A percentile compares a stretch with the other conserved stretches of the same genome.
phyloP scores from a whole-genome alignment of 2,329 filamentous ascomycete genomes.

The Aspergillus chevalieri region DNA sequence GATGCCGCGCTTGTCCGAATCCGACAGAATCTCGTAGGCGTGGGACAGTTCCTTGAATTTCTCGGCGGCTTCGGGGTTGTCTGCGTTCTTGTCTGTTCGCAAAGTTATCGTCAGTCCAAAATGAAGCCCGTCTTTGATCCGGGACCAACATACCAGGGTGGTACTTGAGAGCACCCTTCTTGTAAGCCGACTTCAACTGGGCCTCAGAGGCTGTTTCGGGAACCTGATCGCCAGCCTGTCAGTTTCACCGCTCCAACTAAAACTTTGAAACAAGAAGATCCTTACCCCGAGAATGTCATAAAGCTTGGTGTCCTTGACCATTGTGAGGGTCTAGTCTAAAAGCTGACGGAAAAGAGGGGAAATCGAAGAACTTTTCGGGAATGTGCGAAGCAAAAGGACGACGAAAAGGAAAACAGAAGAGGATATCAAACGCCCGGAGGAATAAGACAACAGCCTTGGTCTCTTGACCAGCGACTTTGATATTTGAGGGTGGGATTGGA shows the following conservation, averaged over 20 bases:
- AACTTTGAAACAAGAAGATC: neutral
- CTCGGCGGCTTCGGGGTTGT: conserved; percentile 86
- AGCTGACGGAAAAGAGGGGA: neutral
- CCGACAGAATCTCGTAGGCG: conserved; percentile 91
- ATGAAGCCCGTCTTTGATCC: conserved; percentile 1
- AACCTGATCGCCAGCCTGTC: conserved; percentile 51
- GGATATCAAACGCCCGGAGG: neutral
- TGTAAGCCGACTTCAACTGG: conserved; percentile 91
- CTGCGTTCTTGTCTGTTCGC: conserved; percentile 79
- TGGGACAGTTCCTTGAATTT: conserved; percentile 98
- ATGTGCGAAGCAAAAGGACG: conserved; percentile 3
- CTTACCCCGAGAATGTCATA: conserved; percentile 46
- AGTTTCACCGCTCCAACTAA: neutral
- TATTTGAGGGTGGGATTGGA: conserved; percentile 5
- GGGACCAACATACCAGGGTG: conserved; percentile 71
- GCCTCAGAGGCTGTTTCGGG: conserved; percentile 71
- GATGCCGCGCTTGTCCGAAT: conserved; percentile 80
- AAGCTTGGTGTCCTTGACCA: conserved; percentile 48
- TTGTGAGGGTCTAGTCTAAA: conserved; percentile 27
- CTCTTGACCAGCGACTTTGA: neutral
- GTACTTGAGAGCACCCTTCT: conserved; percentile 81
- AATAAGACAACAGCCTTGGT: neutral
- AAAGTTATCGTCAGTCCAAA: neutral
- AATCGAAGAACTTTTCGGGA: too few relatives aligned
- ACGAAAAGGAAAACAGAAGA: conserved; percentile 14